A percentile compares a stretch with the other conserved stretches of the same genome.
Conservation (phyloP, 1,139 yeast genomes). For the Debaryomyces sp. region DNA sequence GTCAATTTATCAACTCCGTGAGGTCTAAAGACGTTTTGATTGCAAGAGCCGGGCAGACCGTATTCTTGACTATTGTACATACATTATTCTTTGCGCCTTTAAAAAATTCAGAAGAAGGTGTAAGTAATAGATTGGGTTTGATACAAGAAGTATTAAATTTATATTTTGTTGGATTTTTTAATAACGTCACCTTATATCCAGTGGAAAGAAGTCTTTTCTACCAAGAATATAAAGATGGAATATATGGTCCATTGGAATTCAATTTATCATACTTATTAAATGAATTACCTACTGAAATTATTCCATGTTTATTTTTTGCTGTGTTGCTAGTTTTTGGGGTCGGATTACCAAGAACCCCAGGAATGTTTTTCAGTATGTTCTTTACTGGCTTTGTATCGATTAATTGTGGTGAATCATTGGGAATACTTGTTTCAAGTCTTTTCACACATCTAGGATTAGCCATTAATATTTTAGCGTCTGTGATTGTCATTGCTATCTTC, state of each 20-base stretch:
- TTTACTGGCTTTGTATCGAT: slow-evolving; percentile 57
- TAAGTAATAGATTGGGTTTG: slow-evolving; percentile 69
- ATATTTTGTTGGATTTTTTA: slow-evolving; percentile 79
- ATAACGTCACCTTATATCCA: slow-evolving; percentile 76
- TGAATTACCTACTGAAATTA: slow-evolving; percentile 74
- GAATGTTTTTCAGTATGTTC: slow-evolving; percentile 67
- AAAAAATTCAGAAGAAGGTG: slow-evolving; percentile 57
- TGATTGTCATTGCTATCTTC: slow-evolving; percentile 68
- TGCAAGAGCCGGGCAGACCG: slow-evolving; percentile 69
- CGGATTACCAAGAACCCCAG: slow-evolving; percentile 70
- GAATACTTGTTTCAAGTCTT: slow-evolving; percentile 74
- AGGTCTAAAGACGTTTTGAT: slow-evolving; percentile 64
- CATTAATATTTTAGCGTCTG: slow-evolving; percentile 64
- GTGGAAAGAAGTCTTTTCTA: slow-evolving; percentile 73
- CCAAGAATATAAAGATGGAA: slow-evolving; percentile 75
- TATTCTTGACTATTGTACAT: slow-evolving; percentile 65
- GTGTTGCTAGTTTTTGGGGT: slow-evolving; percentile 66
- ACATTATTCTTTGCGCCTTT: slow-evolving; percentile 76
- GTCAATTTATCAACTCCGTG: slow-evolving; percentile 50
- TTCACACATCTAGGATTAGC: slow-evolving; percentile 81
- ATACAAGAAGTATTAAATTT: slow-evolving; percentile 74
- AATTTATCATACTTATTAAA: slow-evolving; percentile 63
- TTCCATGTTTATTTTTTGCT: slow-evolving; percentile 61
- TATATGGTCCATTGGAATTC: slow-evolving; percentile 70
- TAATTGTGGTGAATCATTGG: slow-evolving; percentile 82